Evolutionary conservation across 2,329 filamentous ascomycete genomes (phyloP).

Genomic region (Phoma sp.): DNA sequence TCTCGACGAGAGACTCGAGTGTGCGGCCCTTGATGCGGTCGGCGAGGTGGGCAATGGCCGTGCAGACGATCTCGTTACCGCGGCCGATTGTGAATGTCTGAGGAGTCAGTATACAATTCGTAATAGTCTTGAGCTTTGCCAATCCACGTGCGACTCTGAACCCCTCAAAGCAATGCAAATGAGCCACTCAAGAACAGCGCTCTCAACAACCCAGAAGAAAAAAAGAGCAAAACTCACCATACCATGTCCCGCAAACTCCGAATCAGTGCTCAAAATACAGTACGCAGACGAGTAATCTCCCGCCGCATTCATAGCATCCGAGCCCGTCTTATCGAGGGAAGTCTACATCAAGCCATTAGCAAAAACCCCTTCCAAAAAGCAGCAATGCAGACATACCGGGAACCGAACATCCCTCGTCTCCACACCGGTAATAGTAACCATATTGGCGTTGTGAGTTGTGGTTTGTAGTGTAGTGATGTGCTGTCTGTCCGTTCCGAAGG

Average conservation of each 20-base stretch:
- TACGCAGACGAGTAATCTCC: slow-evolving; percentile 95
- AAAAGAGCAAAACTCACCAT: slow-evolving; percentile 62
- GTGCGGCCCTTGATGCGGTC: slow-evolving; percentile 77
- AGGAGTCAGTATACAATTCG: slow-evolving; percentile 1
- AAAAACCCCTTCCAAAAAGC: not conserved
- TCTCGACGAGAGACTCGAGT: slow-evolving; percentile 74
- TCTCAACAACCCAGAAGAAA: no score
- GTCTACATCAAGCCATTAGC: slow-evolving; percentile 57
- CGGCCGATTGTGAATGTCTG: slow-evolving; percentile 82
- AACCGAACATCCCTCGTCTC: slow-evolving; percentile 59
- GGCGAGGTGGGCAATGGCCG: slow-evolving; percentile 79
- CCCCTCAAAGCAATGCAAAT: no score
- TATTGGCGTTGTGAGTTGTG: slow-evolving; percentile 23
- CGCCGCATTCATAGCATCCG: slow-evolving; percentile 94
- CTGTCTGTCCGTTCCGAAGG: slow-evolving; percentile 7
- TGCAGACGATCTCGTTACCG: slow-evolving; percentile 90
- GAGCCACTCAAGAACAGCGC: no score
- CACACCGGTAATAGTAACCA: slow-evolving; percentile 56
- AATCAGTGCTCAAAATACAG: slow-evolving; percentile 86
- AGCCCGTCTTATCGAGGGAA: slow-evolving; percentile 95
- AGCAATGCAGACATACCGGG: slow-evolving; percentile 44
- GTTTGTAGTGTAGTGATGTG: not conserved
- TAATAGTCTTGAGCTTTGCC: not conserved
- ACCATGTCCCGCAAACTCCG: slow-evolving; percentile 73
- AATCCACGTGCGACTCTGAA: not conserved